Evolutionary conservation across 2,329 filamentous ascomycete species (phyloP), one percentile per base, ranked within the genome.

Genomic region (Sphaerulina musiva): DNA sequence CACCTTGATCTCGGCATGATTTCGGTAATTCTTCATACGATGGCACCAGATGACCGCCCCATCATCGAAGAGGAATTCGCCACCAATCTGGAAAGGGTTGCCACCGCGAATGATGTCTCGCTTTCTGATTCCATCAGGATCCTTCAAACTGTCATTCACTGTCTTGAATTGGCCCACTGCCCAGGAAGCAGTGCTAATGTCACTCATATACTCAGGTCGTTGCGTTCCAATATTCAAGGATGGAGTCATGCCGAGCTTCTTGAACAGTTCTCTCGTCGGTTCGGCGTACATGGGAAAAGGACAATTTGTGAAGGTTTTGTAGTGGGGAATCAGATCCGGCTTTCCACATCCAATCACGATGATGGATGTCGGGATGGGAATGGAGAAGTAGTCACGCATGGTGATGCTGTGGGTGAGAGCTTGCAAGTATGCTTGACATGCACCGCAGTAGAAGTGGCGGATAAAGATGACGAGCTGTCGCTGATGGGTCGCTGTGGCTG

Each of bases 401-500:
- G 57, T 65, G 56, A 72, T 71, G 48, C 60, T 60, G 20, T 66
- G 59, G 43, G 64, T 64, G 11, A 72, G 48, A 20, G 67, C 65
- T 54, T 68, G 60, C 32, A 72, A 62, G 56, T 72, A 72, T 6
- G 67, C 66, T 57, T 71, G 69, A 58, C 70, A 72, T 17, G 68
- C 69, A 41, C 70, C 70, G 60, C 71, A 73, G 66, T 72, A 73
- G 63, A 72, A 73, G 55, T 73, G 70, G 29, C 71, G 68, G 36
- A 73, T 64, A 61, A 73, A 73, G 47, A 73, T 63, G 32, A 73
- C 61, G 9, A 73, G 62, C 45, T 73, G 71, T 8, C 71, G 64
- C 50, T 68, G 62, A 45, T 72, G 69, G 12, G 67, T 64, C 1
- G 66, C 63, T 14, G 59, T 62, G 45, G 69, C 74, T 3, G 80